Evolutionary conservation across 352 stramenopile species (phyloP).

Genomic region (Saprolegnia diclina): DNA sequence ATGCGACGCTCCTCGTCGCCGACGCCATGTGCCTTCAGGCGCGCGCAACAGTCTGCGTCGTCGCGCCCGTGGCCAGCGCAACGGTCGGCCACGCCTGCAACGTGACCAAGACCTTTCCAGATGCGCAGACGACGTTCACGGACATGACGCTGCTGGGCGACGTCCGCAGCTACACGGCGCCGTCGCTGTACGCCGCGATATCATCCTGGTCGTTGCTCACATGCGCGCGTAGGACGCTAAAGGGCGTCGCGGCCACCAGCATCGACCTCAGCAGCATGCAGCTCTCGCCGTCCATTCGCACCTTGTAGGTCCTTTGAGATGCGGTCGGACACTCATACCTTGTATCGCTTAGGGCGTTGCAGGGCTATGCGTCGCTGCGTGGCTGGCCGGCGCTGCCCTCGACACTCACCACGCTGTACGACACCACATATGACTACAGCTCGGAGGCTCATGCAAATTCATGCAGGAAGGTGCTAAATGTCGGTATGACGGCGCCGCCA

Average conservation of each 20-base stretch:
- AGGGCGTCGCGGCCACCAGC: not conserved
- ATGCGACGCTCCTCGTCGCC: not conserved
- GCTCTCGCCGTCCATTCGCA: conserved; percentile 6
- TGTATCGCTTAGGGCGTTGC: not conserved
- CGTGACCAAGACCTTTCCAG: not conserved
- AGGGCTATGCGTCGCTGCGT: not conserved
- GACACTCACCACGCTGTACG: conserved; percentile 1
- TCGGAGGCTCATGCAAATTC: not conserved
- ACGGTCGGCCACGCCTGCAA: not conserved
- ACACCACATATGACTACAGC: not conserved
- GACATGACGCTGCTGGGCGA: not conserved
- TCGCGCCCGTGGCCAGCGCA: not conserved
- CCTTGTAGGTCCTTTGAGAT: not conserved
- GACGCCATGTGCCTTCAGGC: not conserved
- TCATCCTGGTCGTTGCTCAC: not conserved
- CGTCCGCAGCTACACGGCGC: not conserved
- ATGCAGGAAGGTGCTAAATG: not conserved
- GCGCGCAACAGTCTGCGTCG: not conserved
- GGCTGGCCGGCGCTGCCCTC: not conserved
- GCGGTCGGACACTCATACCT: not conserved
- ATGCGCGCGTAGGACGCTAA: not conserved
- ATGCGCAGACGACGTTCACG: not conserved
- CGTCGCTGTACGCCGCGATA: not conserved
- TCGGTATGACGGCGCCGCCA: not conserved
- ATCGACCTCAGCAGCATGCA: not conserved